These are phyloP conservation scores for Euryodendron excelsum DNA, from an alignment of 148 eudicot species.

Conservation along the genomic window DNA sequence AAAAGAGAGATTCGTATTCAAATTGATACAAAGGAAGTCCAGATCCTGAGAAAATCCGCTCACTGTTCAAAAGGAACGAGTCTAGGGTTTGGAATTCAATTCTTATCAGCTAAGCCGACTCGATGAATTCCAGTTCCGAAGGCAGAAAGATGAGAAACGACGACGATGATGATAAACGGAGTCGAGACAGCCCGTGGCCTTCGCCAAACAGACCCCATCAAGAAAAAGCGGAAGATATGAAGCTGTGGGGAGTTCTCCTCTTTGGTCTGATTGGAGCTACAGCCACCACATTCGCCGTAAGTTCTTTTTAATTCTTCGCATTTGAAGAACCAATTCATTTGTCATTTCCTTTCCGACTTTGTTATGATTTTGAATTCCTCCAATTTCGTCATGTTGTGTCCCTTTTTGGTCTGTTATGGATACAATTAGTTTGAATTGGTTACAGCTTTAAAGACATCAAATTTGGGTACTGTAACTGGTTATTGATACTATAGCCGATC, in stretches of 20 bases:
- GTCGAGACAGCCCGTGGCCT: constrained; percentile 3
- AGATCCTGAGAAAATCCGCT: not conserved
- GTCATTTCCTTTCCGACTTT: not conserved
- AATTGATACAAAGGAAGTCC: not conserved
- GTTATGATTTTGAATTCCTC: not conserved
- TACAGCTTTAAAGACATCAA: not conserved
- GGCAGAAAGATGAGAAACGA: constrained; percentile 18
- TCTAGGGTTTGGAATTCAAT: constrained; percentile 21
- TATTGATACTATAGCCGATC: not conserved
- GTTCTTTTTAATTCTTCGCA: constrained; percentile 6
- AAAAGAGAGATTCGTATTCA: not conserved
- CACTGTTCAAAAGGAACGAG: not conserved
- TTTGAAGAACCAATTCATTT: constrained; percentile 1
- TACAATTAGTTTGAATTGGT: too few species aligned
- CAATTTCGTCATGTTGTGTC: not conserved
- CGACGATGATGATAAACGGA: constrained; percentile 19
- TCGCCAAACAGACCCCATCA: constrained; percentile 19
- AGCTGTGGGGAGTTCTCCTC: constrained; percentile 59
- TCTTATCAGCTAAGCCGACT: not conserved
- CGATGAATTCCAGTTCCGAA: constrained; percentile 8
- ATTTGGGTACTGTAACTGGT: not conserved
- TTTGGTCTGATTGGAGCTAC: constrained; percentile 86
- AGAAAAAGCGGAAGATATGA: constrained; percentile 43
- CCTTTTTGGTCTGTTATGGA: too few species aligned
- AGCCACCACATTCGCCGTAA: constrained; percentile 67